phyloP scores from a whole-genome alignment of 176 grass and related monocot genomes.

The barley (Hordeum vulgare) region MorexV3_pseudomolecules_assembly NC_058520.1:134518494-134518993 shows the following conservation, averaged over 20 bases:
- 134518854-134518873: background rate
- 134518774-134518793: constrained; percentile 7
- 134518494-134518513: too few species aligned
- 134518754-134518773: background rate
- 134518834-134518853: background rate
- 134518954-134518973: background rate
- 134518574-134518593: background rate
- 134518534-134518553: background rate
- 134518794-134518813: background rate
- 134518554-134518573: background rate
- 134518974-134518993: background rate
- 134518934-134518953: background rate
- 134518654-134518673: background rate
- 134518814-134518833: background rate
- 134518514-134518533: background rate
- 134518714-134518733: background rate
- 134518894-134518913: background rate
- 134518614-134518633: background rate
- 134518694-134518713: background rate
- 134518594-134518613: background rate
- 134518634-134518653: background rate
- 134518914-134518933: background rate
- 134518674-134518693: background rate
- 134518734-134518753: background rate
- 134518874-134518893: background rate